phyloP scores from a whole-genome alignment of 176 grass and related monocot genomes.

The Tillandsia leiboldiana region DNA sequence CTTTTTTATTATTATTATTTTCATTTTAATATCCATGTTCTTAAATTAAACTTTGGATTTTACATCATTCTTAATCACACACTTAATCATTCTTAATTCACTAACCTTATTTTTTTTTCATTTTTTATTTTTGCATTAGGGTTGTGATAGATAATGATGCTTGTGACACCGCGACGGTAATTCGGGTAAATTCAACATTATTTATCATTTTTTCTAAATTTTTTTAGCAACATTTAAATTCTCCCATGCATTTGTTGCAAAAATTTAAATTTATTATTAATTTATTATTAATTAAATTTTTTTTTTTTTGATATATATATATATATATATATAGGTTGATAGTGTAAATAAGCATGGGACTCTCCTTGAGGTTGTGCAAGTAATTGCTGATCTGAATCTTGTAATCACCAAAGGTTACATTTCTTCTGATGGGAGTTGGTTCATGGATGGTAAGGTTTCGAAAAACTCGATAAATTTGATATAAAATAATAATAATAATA shows the following conservation, averaged over 20 bases:
- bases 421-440: conserved; percentile 85
- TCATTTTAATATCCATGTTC: too few species aligned
- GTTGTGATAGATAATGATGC: conserved; percentile 82
- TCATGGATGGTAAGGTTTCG: conserved; percentile 63
- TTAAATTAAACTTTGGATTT: too few species aligned
- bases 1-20: too few species aligned
- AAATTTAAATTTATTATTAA: background rate
- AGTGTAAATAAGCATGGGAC: conserved; percentile 74
- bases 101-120: background rate
- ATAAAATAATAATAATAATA: background rate
- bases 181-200: conserved; percentile 24
- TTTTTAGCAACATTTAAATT: background rate
- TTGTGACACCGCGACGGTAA: conserved; percentile 54
- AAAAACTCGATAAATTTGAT: background rate
- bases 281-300: background rate
- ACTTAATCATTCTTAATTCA: too few species aligned
- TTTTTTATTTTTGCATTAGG: conserved; percentile 23
- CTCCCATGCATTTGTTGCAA: background rate
- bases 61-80: too few species aligned
- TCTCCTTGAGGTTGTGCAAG: conserved; percentile 78
- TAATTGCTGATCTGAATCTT: conserved; percentile 78
- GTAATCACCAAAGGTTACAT: conserved; percentile 80
- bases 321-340: conserved; percentile 35
- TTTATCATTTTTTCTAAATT: background rate
- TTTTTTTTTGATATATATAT: too few species aligned